Conservation (phyloP, 495 filamentous ascomycete species). For the Podospora pseudopauciseta region DNA sequence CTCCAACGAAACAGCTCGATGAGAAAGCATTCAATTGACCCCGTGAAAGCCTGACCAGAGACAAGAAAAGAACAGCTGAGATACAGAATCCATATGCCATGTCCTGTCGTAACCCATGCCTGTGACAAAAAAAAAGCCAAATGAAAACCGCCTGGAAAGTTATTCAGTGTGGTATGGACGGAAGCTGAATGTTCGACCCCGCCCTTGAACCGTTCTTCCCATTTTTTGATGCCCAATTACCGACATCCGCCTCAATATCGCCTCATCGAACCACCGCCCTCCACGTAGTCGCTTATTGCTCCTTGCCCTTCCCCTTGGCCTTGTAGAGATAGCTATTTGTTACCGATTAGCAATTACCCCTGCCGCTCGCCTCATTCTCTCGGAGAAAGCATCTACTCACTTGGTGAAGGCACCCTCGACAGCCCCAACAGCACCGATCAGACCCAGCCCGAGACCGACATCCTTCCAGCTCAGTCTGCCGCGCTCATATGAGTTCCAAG, state of each 20-base stretch:
- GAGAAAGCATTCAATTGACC: neutral
- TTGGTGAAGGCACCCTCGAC: slow-evolving; percentile 41
- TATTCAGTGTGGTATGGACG: no score
- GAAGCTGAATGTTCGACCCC: no score
- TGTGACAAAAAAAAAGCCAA: neutral
- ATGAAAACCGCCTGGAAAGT: neutral
- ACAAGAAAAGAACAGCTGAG: slow-evolving; percentile 6
- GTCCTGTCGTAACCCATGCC: neutral
- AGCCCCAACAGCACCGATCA: slow-evolving; percentile 38
- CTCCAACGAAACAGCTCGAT: neutral
- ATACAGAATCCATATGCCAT: neutral
- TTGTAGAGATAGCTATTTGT: slow-evolving; percentile 29
- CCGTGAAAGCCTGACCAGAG: neutral
- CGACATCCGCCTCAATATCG: neutral
- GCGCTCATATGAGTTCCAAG: slow-evolving; percentile 51
- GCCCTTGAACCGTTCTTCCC: neutral
- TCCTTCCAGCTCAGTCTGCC: slow-evolving; percentile 70
- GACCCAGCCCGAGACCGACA: slow-evolving; percentile 60
- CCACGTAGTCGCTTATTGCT: slow-evolving; percentile 22
- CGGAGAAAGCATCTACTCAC: slow-evolving; percentile 26
- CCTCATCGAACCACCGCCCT: neutral
- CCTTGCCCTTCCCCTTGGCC: slow-evolving; percentile 40
- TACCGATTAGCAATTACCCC: slow-evolving; percentile 2
- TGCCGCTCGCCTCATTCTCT: neutral
- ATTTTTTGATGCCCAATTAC: neutral